Evolutionary conservation across 2,329 filamentous ascomycete genomes (phyloP).

Genomic region (Trichoderma sp.): DNA sequence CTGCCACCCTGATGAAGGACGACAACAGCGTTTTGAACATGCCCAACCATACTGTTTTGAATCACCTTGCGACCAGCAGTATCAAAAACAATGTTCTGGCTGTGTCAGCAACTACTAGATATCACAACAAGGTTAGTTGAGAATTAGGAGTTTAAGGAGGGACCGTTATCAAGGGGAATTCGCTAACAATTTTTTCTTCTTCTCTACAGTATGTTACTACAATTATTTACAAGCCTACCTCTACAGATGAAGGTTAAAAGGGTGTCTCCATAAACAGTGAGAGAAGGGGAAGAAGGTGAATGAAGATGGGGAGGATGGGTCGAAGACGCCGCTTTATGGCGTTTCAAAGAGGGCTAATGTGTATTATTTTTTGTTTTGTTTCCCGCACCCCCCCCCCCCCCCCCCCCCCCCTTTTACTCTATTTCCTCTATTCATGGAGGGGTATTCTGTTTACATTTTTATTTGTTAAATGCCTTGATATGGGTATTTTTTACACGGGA

Average conservation of each 20-base stretch:
- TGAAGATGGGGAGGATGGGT: neutral
- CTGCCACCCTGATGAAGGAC: slow-evolving; percentile 88
- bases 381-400: neutral
- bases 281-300: neutral
- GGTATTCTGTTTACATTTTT: neutral
- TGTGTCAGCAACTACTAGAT: slow-evolving; percentile 94
- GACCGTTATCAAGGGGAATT: neutral
- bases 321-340: neutral
- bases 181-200: neutral
- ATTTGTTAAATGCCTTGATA: neutral
- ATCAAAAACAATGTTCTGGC: slow-evolving; percentile 96
- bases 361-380: slow-evolving; percentile 4
- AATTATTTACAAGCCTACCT: slow-evolving; percentile 92
- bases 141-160: neutral
- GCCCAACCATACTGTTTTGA: slow-evolving; percentile 95
- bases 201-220: slow-evolving; percentile 81
- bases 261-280: neutral
- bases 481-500: neutral
- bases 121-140: slow-evolving; percentile 78
- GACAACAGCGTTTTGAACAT: slow-evolving; percentile 96
- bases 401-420: neutral
- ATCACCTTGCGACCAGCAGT: slow-evolving; percentile 94
- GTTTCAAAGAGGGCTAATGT: neutral
- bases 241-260: slow-evolving; percentile 45
- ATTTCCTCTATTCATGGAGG: neutral